Evolutionary conservation across 176 grass and related monocot species (phyloP), one percentile per base, ranked within the genome.

Genomic region (Oropetium thomaeum): DNA sequence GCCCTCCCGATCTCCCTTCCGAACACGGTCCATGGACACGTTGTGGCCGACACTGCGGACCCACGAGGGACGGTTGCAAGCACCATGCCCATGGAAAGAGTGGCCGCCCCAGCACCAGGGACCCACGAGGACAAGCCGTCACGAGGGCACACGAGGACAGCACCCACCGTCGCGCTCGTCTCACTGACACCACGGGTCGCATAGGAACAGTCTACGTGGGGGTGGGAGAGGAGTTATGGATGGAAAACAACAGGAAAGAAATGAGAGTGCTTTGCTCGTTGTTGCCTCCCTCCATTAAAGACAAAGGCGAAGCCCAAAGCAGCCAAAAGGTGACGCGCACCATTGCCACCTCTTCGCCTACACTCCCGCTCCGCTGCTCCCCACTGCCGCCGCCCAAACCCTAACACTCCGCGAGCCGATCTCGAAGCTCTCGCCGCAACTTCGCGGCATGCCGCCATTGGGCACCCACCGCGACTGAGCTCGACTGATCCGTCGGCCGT

Each of bases 211-310:
- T 2, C 55, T 32, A 31, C 54, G 72, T 51, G 67, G 67, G 15
- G 7, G 72, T 51, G 67, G 67, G 15, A 13, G 67, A 19, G n/a
- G n/a, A 40, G 70, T 15, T 17, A 28, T 8, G 13, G 3, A 11
- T n/a, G n/a, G n/a, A n/a, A 29, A 8, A 8, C 12, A 43, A 12
- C 3, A 2, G 34, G 41, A 27, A 26, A 27, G 14, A 23, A 73
- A 34, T 16, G 37, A 79, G 83, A 86, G 88, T 77, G 75, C 64
- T 90, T 90, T 87, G 65, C 42, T 16, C 81, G 35, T 37, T 52
- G 57, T 31, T 44, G 10, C 40, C 78, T 47, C 76, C 58, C 84
- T 86, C 84, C 88, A 86, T 90, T 93, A 90, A 93, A 93, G 86
- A 78, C 81, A 54, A 54, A 54, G 52, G 9, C 52, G 26, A 26